A percentile compares a stretch with the other conserved stretches of the same genome.
phyloP scores from a whole-genome alignment of 768 basidiomycete genomes.

The Obba rivulosa region DNA sequence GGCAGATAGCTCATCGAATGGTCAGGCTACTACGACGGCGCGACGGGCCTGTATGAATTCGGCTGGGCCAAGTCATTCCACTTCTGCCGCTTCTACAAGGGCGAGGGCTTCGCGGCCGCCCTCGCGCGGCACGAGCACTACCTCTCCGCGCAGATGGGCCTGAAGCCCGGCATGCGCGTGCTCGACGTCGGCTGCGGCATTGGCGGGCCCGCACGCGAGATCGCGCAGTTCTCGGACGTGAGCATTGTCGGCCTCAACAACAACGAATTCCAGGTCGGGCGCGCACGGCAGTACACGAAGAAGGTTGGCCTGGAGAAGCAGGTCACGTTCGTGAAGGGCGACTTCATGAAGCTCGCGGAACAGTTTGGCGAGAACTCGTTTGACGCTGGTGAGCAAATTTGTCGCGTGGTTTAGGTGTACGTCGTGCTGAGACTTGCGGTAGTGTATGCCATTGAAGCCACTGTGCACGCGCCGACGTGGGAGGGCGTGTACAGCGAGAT shows the following conservation, averaged over 20 bases:
- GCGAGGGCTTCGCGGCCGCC: conserved; percentile 69
- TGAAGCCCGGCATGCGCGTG: conserved; percentile 90
- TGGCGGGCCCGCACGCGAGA: conserved; percentile 94
- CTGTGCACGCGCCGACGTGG: conserved; percentile 92
- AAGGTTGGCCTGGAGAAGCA: conserved; percentile 69
- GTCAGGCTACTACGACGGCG: conserved; percentile 93
- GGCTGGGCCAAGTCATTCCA: conserved; percentile 93
- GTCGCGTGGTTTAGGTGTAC: neutral
- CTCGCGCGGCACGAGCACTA: conserved; percentile 97
- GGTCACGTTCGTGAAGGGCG: conserved; percentile 83
- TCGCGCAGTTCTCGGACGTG: conserved; percentile 85
- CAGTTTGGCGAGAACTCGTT: conserved; percentile 91
- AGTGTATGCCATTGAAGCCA: conserved; percentile 98
- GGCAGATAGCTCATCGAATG: neutral
- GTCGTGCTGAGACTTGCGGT: neutral
- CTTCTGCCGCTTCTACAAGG: conserved; percentile 95
- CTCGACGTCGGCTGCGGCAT: conserved; percentile 98
- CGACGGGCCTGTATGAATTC: conserved; percentile 92
- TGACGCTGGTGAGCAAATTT: conserved; percentile 71
- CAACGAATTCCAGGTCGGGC: conserved; percentile 90
- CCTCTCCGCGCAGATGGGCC: conserved; percentile 79
- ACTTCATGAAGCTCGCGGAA: conserved; percentile 93
- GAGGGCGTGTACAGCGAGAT: conserved; percentile 96
- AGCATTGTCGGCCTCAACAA: conserved; percentile 88
- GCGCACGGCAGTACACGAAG: conserved; percentile 81